phyloP scores from a whole-genome alignment of 306 rosid species.

The Cucurbita pepo region DNA sequence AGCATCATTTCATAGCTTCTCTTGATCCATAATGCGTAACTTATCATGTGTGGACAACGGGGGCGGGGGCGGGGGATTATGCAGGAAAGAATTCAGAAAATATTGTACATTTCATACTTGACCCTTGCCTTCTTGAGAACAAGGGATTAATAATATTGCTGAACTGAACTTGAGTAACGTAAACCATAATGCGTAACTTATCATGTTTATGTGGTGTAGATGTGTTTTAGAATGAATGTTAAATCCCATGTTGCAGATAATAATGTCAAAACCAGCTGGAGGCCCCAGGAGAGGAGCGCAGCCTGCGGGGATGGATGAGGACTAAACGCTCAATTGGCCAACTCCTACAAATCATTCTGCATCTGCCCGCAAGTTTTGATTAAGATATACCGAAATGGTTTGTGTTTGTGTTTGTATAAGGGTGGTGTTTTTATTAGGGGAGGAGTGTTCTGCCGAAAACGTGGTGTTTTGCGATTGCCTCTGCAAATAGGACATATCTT shows the following conservation, averaged over 20 bases:
- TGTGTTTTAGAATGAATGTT: background rate
- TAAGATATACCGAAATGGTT: background rate
- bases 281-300: slow-evolving; percentile 62
- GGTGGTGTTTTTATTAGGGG: background rate
- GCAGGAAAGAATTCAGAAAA: background rate
- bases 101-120: background rate
- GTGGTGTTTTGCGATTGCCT: background rate
- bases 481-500: background rate
- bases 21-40: too few species aligned
- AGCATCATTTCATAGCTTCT: background rate
- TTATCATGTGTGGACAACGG: too few species aligned
- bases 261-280: slow-evolving; percentile 89
- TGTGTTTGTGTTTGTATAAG: background rate
- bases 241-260: slow-evolving; percentile 35
- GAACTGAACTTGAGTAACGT: background rate
- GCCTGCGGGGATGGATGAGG: slow-evolving; percentile 87
- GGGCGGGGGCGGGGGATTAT: too few species aligned
- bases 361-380: background rate
- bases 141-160: background rate
- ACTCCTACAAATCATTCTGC: background rate
- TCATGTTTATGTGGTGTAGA: background rate
- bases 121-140: background rate
- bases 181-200: background rate
- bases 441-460: background rate
- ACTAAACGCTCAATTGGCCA: slow-evolving; percentile 10